Evolutionary conservation across 2,329 filamentous ascomycete genomes (phyloP).

Genomic region (Trichophaea hybrida): DNA sequence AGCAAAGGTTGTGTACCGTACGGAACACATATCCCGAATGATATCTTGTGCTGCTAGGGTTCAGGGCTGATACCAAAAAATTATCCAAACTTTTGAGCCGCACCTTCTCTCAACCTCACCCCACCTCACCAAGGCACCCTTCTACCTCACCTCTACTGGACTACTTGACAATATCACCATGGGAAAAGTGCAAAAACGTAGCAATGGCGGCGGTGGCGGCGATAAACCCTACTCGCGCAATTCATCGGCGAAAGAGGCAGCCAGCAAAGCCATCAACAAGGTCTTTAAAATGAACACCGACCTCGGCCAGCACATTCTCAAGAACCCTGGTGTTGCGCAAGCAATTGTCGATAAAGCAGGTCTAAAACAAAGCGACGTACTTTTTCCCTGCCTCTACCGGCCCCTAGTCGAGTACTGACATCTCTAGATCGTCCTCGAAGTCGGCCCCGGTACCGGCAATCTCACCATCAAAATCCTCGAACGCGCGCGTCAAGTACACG

Average conservation of each 20-base stretch:
- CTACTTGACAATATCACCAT: background rate
- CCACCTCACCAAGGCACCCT: no score
- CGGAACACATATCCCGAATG: no score
- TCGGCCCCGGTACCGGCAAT: constrained; percentile 80
- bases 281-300: constrained; percentile 97
- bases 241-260: constrained; percentile 25
- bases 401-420: background rate
- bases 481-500: constrained; percentile 67
- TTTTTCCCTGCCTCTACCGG: constrained; percentile 11
- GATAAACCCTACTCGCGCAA: constrained; percentile 11
- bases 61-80: no score
- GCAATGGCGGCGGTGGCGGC: constrained; percentile 1
- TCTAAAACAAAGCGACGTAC: constrained; percentile 68
- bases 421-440: constrained; percentile 59
- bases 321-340: constrained; percentile 73
- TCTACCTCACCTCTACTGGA: no score
- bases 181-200: constrained; percentile 16
- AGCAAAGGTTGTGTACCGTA: no score
- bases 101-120: no score
- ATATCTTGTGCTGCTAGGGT: no score
- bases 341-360: constrained; percentile 75
- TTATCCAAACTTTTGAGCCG: no score
- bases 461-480: constrained; percentile 80
- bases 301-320: constrained; percentile 80
- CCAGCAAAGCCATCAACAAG: constrained; percentile 50